Evolutionary conservation across 208 protist species (phyloP), one percentile per base, ranked within the genome.

Genomic region (Balamuthia mandrillaris): DNA sequence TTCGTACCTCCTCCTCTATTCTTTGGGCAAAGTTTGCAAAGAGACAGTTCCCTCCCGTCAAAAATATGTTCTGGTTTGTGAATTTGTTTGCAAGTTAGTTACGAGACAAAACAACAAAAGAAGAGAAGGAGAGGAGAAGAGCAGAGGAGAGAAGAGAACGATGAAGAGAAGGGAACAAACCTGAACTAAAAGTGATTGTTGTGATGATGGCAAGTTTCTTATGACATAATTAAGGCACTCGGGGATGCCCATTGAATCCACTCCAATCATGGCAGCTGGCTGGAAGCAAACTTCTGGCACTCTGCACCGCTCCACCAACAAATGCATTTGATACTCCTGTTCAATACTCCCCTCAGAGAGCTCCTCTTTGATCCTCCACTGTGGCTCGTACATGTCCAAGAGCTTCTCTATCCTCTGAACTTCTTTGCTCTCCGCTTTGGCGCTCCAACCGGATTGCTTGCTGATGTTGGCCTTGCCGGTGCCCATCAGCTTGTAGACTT

Each of bases 231-330:
- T 24, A 4, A 21, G 42, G n/a, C 42, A 24, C 63, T 72, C 63
- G 63, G 39, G 42, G n/a, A 72, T 47, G 33, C 72, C 72, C 72
- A 61, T 61, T 18, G 41, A 61, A 29, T 79, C 70, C 42, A 79
- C 24, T 1, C 70, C 70, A 21, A 79, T 45, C 21, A 79, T 79
- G 18, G 70, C 49, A 27, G 70, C 42, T 45, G 49, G 70, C 45
- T 77, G 66, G 14, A 79, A 79, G 47, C 49, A 61, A 21, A 79
- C 56, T 27, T 79, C 70, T 21, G 70, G 70, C 9, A 79, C 42
- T 10, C 70, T 37, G 29, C 49, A 29, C 21, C 51, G 42, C 51
- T 79, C 70, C 7, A 45, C 37, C 16, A 33, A 21, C 27, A 79
- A 21, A n/a, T 42, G 42, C 5, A 79, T 29, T 9, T 75, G 66